Base-by-base conservation (phyloP, 495 filamentous ascomycete genomes). In the Xylaria flabelliformis region DNA sequence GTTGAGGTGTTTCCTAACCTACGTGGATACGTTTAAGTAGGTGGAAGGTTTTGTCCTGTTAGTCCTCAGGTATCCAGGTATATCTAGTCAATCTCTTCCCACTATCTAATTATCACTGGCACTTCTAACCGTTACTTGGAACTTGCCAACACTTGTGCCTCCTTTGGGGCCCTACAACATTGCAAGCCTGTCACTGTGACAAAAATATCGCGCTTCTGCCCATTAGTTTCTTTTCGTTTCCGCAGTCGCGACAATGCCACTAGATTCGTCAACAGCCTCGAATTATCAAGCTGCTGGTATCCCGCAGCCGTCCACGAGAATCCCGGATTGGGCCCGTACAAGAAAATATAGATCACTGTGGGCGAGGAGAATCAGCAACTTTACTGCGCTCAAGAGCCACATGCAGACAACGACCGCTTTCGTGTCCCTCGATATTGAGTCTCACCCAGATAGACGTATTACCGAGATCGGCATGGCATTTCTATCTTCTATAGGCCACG, bases 371-470 rank as follows among this genome's bases (percentile, higher is more conserved):
- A 64, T 42, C 34, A 13, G 61, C 36, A 19, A 64, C 61, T 64
- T 42, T 46, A 36, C 34, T 44, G 34, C 61, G 41, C 36, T 64
- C 36, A 64, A 64, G 36, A 44, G 61, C 61, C 61, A 64, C 61
- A 26, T 53, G n/a, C n/a, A 53, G 50, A 12, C 50, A 53, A n/a
- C 50, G 19, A 42, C 61, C 41, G 17, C 61, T 15, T 34, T n/a
- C 12, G 61, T 64, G 15, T 64, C 61, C 24, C 36, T 64, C 41
- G 34, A 64, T 44, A 21, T 64, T 36, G 34, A 64, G 19, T 41
- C 61, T 64, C n/a, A 34, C 8, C 61, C 61, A 64, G 61, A 44
- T 64, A 7, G 61, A 64, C 61, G 17, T 46, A 64, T 64, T 19
- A 64, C 34, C 32, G 34, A 64, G 13, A 64, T 64, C 61, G 32